Base-by-base conservation (phyloP, 129 eudicot species). In the Chrysanthemum lavandulifolium region DNA sequence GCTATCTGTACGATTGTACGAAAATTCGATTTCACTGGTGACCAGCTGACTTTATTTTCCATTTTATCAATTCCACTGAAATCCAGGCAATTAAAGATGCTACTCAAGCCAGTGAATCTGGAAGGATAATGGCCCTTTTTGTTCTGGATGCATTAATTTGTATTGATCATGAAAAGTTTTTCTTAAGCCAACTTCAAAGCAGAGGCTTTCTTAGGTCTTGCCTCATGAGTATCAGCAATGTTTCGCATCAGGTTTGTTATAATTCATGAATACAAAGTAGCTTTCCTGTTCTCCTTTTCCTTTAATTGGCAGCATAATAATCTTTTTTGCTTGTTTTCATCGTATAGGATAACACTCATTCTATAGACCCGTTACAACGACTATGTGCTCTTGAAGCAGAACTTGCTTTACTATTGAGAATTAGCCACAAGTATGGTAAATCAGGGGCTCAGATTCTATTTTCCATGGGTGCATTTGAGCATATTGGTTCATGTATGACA, bases 201-300 rank as follows among this genome's bases (percentile, higher is more conserved):
- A 88, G 99, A 90, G 99, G 99, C 73, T 94, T 94, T 82, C 83
- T 94, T 60, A 86, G 94, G 80, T 86, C 90, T 67, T 94, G 91
- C 77, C 85, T 94, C 72, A 73, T 62, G 78, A 94, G 78, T 82
- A 84, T 94, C 84, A 86, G 91, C 78, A 90, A 78, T 62, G 78
- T 83, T 81, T 79, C 93, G 8, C 80, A 79, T 76, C 91, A 86
- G 97, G 99, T 90, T 60, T 59, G 61, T 57, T 11, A 14, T 65
- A 9, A 59, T 59, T 19, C 27, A 59, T 10, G 64, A 59, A 23
- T 23, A 13, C 64, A 21, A 40, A 40, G 47, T 40, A 40, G 47
- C 47, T 58, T 60, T 54, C 7, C 33, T 70, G 19, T 23, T 47
- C 8, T 69, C 61, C 15, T 33, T 36, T 15, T 45, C 69, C 7